These are phyloP conservation scores for Lactifluus subvellereus DNA, from an alignment of 768 basidiomycete genomes.

Conservation along the genomic window DNA sequence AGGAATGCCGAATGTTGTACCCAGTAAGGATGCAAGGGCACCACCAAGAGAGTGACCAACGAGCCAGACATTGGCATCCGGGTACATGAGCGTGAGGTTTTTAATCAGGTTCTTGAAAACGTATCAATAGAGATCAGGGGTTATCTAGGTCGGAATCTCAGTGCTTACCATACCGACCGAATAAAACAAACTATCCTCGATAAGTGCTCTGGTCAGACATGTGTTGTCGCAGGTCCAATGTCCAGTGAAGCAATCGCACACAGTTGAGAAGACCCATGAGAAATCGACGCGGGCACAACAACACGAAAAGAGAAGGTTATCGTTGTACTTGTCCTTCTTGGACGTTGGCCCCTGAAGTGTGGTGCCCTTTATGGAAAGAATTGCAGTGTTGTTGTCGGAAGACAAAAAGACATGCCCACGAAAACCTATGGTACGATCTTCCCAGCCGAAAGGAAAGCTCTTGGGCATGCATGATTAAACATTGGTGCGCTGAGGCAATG, in stretches of 20 bases:
- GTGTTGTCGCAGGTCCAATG: conserved; percentile 69
- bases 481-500: neutral
- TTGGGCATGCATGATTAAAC: conserved; percentile 27
- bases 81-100: conserved; percentile 53
- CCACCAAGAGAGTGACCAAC: conserved; percentile 61
- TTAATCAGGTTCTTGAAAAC: conserved; percentile 45
- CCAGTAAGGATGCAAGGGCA: conserved; percentile 56
- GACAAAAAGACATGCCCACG: conserved; percentile 86
- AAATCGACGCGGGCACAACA: conserved; percentile 90
- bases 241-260: conserved; percentile 80
- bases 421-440: conserved; percentile 63
- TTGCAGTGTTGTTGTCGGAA: conserved; percentile 70
- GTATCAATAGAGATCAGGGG: neutral
- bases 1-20: conserved; percentile 59
- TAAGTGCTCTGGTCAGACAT: conserved; percentile 78
- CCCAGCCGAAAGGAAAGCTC: conserved; percentile 82
- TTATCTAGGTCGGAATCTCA: neutral
- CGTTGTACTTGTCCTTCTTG: conserved; percentile 89
- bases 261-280: conserved; percentile 78
- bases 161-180: conserved; percentile 71
- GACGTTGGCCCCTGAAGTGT: conserved; percentile 81
- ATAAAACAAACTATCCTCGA: conserved; percentile 91
- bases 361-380: conserved; percentile 89
- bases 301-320: conserved; percentile 84
- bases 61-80: conserved; percentile 55